Conservation (phyloP, 306 rosid genomes). For the Quercus suber region DNA sequence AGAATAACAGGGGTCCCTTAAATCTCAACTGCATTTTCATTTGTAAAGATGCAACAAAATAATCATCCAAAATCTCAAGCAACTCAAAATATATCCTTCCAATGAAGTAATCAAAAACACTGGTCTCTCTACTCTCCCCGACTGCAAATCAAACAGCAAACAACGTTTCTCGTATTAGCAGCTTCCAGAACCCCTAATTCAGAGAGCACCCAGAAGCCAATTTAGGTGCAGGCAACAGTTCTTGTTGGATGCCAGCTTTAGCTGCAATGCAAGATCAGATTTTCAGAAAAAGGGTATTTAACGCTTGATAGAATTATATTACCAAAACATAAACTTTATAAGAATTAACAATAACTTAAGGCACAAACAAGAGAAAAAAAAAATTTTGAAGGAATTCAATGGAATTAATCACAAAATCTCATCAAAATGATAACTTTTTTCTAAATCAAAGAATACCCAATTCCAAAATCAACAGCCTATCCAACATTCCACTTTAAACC, state of each 20-base stretch:
- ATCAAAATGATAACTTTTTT: background rate
- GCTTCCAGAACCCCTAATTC: constrained; percentile 7
- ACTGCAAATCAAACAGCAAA: constrained; percentile 37
- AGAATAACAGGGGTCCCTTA: constrained; percentile 30
- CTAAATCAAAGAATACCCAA: background rate
- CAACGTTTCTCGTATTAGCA: constrained; percentile 16
- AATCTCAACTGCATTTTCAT: constrained; percentile 36
- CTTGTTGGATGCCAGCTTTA: constrained; percentile 25
- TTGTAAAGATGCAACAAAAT: background rate
- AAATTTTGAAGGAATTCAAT: background rate
- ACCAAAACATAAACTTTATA: background rate
- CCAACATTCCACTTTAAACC: background rate
- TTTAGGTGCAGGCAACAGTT: constrained; percentile 25
- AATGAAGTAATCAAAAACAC: constrained; percentile 12
- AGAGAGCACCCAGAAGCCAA: constrained; percentile 11
- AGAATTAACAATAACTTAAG: background rate
- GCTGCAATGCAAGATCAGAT: constrained; percentile 16
- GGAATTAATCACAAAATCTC: background rate
- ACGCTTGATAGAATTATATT: background rate
- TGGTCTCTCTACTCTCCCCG: constrained; percentile 18
- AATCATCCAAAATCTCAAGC: constrained; percentile 15
- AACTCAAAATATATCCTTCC: constrained; percentile 27
- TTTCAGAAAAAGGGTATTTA: background rate
- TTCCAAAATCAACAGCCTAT: background rate
- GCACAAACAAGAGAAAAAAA: background rate